Evolutionary conservation across 345 rosid genomes (phyloP).

Genomic region (Ceriops tagal): DNA sequence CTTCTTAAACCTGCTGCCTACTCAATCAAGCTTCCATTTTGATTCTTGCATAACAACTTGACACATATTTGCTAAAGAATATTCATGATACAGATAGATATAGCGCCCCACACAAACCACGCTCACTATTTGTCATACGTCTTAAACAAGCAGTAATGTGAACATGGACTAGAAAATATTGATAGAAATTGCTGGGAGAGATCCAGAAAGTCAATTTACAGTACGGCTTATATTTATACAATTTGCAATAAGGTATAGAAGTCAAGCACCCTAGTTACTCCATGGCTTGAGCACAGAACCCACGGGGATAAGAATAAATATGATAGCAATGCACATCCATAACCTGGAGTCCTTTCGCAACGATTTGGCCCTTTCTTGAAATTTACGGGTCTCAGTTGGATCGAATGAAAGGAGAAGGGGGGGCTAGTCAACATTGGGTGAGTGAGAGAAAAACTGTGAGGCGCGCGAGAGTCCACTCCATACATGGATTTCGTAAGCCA

Average conservation of each 20-base stretch:
- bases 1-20: too few species aligned
- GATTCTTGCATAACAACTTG: too few species aligned
- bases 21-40: too few species aligned
- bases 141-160: not conserved
- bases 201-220: conserved; percentile 7
- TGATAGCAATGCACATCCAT: conserved; percentile 49
- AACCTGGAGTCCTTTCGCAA: conserved; percentile 72
- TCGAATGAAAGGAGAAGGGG: too few species aligned
- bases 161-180: conserved; percentile 9
- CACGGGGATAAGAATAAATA: conserved; percentile 77
- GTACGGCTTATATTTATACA: conserved; percentile 20
- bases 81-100: too few species aligned
- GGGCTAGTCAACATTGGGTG: too few species aligned
- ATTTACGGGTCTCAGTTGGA: too few species aligned
- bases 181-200: conserved; percentile 11
- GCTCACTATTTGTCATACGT: not conserved
- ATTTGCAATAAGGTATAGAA: conserved; percentile 18
- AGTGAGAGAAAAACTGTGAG: too few species aligned
- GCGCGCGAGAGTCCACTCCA: too few species aligned
- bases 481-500: too few species aligned
- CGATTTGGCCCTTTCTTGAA: conserved; percentile 47
- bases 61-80: too few species aligned
- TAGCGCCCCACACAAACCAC: not conserved
- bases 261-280: conserved; percentile 66
- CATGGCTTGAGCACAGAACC: conserved; percentile 74